These are phyloP conservation scores for Kwoniella dejecticola DNA, from an alignment of 768 basidiomycete species.

Conservation along the genomic window DNA sequence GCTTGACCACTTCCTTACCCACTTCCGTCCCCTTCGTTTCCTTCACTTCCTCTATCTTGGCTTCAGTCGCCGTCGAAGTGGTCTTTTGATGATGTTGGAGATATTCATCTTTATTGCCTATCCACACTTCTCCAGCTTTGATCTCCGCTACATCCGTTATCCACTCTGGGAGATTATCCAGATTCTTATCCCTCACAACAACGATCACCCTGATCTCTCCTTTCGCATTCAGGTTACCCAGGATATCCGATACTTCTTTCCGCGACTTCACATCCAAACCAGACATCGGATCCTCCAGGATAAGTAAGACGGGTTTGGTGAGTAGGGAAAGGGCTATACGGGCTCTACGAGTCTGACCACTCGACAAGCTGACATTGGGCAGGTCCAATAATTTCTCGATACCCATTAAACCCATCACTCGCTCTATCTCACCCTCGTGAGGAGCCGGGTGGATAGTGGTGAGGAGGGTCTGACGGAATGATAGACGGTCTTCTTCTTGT, in stretches of 20 bases:
- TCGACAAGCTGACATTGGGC: conserved; percentile 80
- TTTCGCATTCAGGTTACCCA: conserved; percentile 45
- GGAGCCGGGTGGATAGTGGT: conserved; percentile 31
- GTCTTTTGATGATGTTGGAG: neutral
- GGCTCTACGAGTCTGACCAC: conserved; percentile 87
- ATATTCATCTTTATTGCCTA: conserved; percentile 61
- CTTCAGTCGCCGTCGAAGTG: neutral
- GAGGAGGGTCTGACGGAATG: conserved; percentile 68
- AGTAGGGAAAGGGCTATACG: conserved; percentile 78
- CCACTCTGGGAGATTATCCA: conserved; percentile 48
- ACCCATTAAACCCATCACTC: conserved; percentile 63
- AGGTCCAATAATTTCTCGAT: conserved; percentile 71
- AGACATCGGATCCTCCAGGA: conserved; percentile 81
- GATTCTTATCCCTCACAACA: conserved; percentile 49
- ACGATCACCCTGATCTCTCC: conserved; percentile 43
- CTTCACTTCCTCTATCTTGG: conserved; percentile 7
- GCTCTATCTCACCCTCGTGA: conserved; percentile 58
- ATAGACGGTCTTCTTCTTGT: conserved; percentile 77
- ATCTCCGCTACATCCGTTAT: conserved; percentile 51
- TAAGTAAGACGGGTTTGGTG: conserved; percentile 67
- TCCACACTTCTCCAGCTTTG: conserved; percentile 58
- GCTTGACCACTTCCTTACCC: conserved; percentile 58
- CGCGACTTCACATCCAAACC: conserved; percentile 51
- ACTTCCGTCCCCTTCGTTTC: neutral
- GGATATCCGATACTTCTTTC: conserved; percentile 41